phyloP scores from a whole-genome alignment of 148 eudicot species.

The Spergularia bocconei region DNA sequence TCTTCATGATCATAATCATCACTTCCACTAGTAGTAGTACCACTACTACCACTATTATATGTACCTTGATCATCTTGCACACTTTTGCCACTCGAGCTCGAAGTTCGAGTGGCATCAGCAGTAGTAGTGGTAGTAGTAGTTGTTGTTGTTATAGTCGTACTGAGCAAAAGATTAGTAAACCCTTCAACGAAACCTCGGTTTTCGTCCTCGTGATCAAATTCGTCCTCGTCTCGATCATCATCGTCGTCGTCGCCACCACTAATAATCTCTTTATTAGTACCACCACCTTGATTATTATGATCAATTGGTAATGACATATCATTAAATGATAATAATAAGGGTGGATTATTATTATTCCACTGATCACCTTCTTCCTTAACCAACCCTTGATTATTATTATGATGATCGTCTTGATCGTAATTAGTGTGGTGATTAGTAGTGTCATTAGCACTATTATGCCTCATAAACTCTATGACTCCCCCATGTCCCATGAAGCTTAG shows the following conservation, averaged over 20 bases:
- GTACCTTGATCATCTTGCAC: constrained; percentile 24
- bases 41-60: constrained; percentile 16
- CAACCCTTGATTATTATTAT: constrained; percentile 13
- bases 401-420: constrained; percentile 9
- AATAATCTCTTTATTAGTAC: neutral
- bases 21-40: constrained; percentile 18
- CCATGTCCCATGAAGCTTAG: constrained; percentile 47
- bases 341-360: constrained; percentile 23
- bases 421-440: constrained; percentile 3
- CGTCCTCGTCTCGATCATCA: neutral
- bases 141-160: constrained; percentile 18
- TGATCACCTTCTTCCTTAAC: constrained; percentile 43
- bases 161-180: constrained; percentile 71
- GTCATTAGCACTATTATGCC: constrained; percentile 12
- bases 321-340: constrained; percentile 22
- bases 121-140: constrained; percentile 8
- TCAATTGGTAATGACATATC: neutral
- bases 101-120: constrained; percentile 20
- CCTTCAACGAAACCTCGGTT: constrained; percentile 50
- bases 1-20: constrained; percentile 43
- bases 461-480: constrained; percentile 50
- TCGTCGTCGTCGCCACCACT: constrained; percentile 10
- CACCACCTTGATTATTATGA: neutral
- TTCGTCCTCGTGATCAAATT: neutral
- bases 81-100: constrained; percentile 20